Percentiles rank a stretch among this genome's conserved stretches.
Conservation (phyloP, 257 asterid genomes). For the Solanum chaucha region DNA sequence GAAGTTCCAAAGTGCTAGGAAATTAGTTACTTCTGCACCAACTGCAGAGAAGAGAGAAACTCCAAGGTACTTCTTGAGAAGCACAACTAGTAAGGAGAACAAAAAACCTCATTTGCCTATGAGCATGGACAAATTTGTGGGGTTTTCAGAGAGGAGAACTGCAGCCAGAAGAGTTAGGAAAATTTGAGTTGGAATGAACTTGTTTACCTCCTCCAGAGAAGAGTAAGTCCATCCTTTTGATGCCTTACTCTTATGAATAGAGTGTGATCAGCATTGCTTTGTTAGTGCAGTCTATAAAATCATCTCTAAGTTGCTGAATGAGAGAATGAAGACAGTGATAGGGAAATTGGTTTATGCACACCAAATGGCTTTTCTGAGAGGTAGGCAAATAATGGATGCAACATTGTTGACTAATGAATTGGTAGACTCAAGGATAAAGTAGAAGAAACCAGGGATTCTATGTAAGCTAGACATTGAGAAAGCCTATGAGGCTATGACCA, state of each 20-base stretch:
- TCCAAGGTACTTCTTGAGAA: conserved; percentile 67
- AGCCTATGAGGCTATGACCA: not conserved
- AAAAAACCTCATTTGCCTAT: conserved; percentile 45
- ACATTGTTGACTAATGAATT: not conserved
- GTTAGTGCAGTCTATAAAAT: not conserved
- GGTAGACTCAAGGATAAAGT: not conserved
- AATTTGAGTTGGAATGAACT: conserved; percentile 7
- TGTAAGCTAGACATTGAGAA: not conserved
- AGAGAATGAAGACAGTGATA: not conserved
- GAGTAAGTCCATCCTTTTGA: not conserved
- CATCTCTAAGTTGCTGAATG: not conserved
- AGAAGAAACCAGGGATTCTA: not conserved
- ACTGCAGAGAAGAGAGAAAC: conserved; percentile 36
- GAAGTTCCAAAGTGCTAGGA: conserved; percentile 35
- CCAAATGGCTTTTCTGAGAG: not conserved
- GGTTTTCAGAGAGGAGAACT: conserved; percentile 32
- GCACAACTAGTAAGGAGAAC: conserved; percentile 46
- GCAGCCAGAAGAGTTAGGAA: conserved; percentile 35
- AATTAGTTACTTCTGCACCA: conserved; percentile 38
- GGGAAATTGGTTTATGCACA: not conserved
- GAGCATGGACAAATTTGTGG: conserved; percentile 36
- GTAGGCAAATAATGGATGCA: not conserved
- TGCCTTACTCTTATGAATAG: not conserved
- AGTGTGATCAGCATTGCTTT: not conserved
- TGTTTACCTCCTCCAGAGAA: not conserved